Conservation (phyloP, 495 filamentous ascomycete genomes). For the Aspergillus incahuasiensis region DNA sequence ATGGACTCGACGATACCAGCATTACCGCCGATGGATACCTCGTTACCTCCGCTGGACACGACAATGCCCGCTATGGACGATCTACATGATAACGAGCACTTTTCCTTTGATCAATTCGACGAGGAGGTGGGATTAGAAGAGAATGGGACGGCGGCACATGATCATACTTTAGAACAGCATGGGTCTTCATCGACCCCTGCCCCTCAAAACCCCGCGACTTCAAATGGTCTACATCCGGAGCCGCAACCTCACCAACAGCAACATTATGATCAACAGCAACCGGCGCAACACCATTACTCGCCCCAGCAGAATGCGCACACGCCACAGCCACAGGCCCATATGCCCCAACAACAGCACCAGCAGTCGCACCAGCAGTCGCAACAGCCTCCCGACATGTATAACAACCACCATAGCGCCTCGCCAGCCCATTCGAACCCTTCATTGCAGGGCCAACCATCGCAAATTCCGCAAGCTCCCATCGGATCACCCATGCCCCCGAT, state of each 20-base stretch:
- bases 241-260: slow-evolving; percentile 14
- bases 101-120: slow-evolving; percentile 59
- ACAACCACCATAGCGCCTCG: slow-evolving; percentile 26
- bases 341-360: slow-evolving; percentile 30
- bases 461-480: slow-evolving; percentile 42
- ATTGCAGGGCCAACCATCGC: slow-evolving; percentile 31
- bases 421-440: slow-evolving; percentile 23
- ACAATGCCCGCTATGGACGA: slow-evolving; percentile 29
- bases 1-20: slow-evolving; percentile 29
- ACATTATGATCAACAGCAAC: slow-evolving; percentile 15
- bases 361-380: slow-evolving; percentile 33
- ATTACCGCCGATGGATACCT: slow-evolving; percentile 24
- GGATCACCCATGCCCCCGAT: slow-evolving; percentile 45
- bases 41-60: slow-evolving; percentile 33
- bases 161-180: slow-evolving; percentile 20
- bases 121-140: slow-evolving; percentile 15
- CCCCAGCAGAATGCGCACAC: slow-evolving; percentile 10
- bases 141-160: slow-evolving; percentile 6
- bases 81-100: slow-evolving; percentile 27
- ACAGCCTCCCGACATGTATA: slow-evolving; percentile 33
- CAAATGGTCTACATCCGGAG: slow-evolving; percentile 32
- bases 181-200: slow-evolving; percentile 8
- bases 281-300: slow-evolving; percentile 13
- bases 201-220: slow-evolving; percentile 20
- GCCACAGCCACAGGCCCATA: slow-evolving; percentile 22